phyloP scores from a whole-genome alignment of 2,329 filamentous ascomycete species.

The Rhynchosporium graminicola region DNA sequence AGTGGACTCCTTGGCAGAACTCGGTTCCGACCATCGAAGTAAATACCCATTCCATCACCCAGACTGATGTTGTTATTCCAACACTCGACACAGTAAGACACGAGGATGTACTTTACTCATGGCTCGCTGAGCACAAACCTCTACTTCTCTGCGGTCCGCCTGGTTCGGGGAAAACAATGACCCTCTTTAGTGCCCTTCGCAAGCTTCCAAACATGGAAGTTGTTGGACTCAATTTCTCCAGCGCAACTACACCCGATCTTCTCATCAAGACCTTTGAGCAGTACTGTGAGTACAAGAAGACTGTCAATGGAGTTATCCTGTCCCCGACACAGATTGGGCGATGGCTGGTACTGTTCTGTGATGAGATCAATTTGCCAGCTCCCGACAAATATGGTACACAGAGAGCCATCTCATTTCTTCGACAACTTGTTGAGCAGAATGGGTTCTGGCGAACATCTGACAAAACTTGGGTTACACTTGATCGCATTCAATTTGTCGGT shows the following conservation, averaged over 20 bases:
- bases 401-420: slow-evolving; percentile 93
- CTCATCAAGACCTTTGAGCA: slow-evolving; percentile 99
- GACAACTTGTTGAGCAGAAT: slow-evolving; percentile 97
- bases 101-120: slow-evolving; percentile 98
- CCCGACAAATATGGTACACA: slow-evolving; percentile 98
- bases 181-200: slow-evolving; percentile 92
- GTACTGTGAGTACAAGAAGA: slow-evolving; percentile 99
- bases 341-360: slow-evolving; percentile 98
- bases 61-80: slow-evolving; percentile 97
- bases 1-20: slow-evolving; percentile 93
- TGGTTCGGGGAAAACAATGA: slow-evolving; percentile 99
- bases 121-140: slow-evolving; percentile 98
- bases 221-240: slow-evolving; percentile 98
- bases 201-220: slow-evolving; percentile 99
- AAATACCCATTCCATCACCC: slow-evolving; percentile 96
- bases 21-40: slow-evolving; percentile 94
- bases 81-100: slow-evolving; percentile 96
- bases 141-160: slow-evolving; percentile 94
- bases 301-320: slow-evolving; percentile 90
- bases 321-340: slow-evolving; percentile 95
- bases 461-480: slow-evolving; percentile 96
- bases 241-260: slow-evolving; percentile 94
- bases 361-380: slow-evolving; percentile 98
- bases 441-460: slow-evolving; percentile 98
- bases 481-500: slow-evolving; percentile 98